phyloP scores from a whole-genome alignment of 2,329 filamentous ascomycete species.

The Apiospora sp. region DNA sequence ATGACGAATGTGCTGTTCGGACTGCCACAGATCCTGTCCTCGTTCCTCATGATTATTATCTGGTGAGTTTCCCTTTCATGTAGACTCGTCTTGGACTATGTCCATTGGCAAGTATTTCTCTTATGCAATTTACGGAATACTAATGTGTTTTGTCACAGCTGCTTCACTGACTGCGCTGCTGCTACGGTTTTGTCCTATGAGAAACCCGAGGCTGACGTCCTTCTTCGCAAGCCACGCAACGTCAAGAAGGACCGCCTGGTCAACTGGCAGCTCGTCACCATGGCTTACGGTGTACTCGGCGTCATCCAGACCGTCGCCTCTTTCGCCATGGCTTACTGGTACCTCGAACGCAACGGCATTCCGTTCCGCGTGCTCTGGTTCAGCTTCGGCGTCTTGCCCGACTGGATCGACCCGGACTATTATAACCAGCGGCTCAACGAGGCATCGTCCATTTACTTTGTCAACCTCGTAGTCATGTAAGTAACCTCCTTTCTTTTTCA shows the following conservation, averaged over 20 bases:
- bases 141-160: slow-evolving; percentile 47
- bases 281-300: slow-evolving; percentile 77
- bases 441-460: slow-evolving; percentile 79
- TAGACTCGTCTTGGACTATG: slow-evolving; percentile 29
- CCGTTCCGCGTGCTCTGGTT: slow-evolving; percentile 74
- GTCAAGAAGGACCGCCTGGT: slow-evolving; percentile 76
- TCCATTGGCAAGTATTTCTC: slow-evolving; percentile 31
- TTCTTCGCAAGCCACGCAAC: slow-evolving; percentile 72
- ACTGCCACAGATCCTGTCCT: slow-evolving; percentile 75
- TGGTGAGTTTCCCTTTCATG: slow-evolving; percentile 55
- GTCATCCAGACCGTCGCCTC: slow-evolving; percentile 66
- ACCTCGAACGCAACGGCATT: slow-evolving; percentile 65
- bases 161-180: slow-evolving; percentile 79
- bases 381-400: slow-evolving; percentile 64
- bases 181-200: slow-evolving; percentile 80
- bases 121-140: not conserved
- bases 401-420: slow-evolving; percentile 50
- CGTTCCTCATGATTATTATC: slow-evolving; percentile 76
- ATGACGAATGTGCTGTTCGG: slow-evolving; percentile 77
- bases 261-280: slow-evolving; percentile 74
- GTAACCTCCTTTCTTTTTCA: slow-evolving; percentile 34
- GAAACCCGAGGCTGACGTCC: slow-evolving; percentile 77
- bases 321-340: slow-evolving; percentile 74
- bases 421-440: slow-evolving; percentile 64
- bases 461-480: slow-evolving; percentile 81